phyloP scores from a whole-genome alignment of 768 basidiomycete genomes.

The Kwoniella mangroviensis region DNA sequence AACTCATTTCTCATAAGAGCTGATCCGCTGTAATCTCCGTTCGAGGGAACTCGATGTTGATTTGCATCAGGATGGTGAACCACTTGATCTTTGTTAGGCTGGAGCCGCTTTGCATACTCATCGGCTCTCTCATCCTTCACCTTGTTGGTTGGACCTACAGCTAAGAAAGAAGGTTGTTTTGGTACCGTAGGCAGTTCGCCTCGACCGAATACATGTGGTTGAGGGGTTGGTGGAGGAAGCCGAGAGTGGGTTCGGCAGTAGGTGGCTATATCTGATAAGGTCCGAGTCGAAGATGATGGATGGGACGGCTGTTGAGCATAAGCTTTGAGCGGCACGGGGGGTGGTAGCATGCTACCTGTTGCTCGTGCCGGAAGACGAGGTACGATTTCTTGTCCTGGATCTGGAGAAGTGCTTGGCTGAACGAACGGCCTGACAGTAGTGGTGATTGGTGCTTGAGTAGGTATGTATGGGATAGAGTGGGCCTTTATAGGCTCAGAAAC shows the following conservation, averaged over 20 bases:
- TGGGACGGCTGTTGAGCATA: not conserved
- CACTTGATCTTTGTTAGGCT: no score
- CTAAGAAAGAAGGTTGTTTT: not conserved
- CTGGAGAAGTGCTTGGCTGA: no score
- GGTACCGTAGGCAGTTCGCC: not conserved
- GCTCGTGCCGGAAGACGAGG: not conserved
- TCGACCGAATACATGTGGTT: slow-evolving; percentile 2
- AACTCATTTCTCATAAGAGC: no score
- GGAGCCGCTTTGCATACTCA: no score
- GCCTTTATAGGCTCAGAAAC: no score
- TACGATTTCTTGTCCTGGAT: not conserved
- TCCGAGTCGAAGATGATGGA: slow-evolving; percentile 3
- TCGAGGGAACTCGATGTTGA: no score
- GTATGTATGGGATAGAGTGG: no score
- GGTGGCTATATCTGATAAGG: not conserved
- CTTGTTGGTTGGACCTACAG: not conserved
- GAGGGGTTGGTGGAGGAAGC: slow-evolving; percentile 8
- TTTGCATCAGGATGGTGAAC: no score
- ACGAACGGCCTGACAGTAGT: no score
- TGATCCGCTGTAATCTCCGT: no score
- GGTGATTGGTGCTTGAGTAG: no score
- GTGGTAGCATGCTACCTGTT: not conserved
- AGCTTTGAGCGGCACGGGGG: not conserved
- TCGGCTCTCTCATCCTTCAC: not conserved
- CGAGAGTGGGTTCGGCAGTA: not conserved